Percentiles rank a stretch among this genome's conserved stretches.
phyloP scores from a whole-genome alignment of 768 basidiomycete species.

The Calocera cornea region DNA sequence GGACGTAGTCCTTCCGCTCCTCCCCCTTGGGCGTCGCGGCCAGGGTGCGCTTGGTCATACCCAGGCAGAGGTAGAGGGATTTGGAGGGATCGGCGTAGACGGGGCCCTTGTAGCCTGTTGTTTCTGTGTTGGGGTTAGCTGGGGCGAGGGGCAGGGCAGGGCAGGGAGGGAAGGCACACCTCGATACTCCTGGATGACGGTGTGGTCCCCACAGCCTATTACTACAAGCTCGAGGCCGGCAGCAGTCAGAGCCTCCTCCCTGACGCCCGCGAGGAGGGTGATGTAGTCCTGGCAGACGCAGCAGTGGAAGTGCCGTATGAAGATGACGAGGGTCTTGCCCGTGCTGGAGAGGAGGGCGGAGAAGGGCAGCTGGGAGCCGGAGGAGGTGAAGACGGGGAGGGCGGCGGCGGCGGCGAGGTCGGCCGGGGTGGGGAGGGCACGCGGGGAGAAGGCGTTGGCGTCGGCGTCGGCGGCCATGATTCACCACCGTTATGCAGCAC shows the following conservation, averaged over 20 bases:
- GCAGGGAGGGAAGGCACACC: neutral
- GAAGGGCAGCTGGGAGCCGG: neutral
- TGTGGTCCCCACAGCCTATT: neutral
- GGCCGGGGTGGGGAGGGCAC: neutral
- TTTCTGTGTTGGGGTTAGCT: neutral
- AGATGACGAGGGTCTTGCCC: neutral
- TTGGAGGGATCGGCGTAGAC: neutral
- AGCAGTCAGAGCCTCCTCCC: neutral
- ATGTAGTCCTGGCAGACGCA: neutral
- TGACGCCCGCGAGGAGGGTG: neutral
- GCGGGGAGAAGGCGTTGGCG: neutral
- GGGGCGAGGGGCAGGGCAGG: neutral
- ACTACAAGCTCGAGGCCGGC: neutral
- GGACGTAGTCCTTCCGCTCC: neutral
- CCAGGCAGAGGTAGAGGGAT: neutral
- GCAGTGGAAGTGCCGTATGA: neutral
- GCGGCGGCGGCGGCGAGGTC: neutral
- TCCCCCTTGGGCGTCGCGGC: neutral
- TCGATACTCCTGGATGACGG: neutral
- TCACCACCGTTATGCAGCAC: no score
- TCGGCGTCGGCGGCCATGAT: no score
- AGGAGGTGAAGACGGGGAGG: no score
- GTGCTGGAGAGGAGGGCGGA: neutral
- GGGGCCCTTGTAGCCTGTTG: neutral
- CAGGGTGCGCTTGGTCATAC: neutral